Base-by-base conservation (phyloP, 371 early-diverging fungal species). In the Phascolomyces articulosus region DNA sequence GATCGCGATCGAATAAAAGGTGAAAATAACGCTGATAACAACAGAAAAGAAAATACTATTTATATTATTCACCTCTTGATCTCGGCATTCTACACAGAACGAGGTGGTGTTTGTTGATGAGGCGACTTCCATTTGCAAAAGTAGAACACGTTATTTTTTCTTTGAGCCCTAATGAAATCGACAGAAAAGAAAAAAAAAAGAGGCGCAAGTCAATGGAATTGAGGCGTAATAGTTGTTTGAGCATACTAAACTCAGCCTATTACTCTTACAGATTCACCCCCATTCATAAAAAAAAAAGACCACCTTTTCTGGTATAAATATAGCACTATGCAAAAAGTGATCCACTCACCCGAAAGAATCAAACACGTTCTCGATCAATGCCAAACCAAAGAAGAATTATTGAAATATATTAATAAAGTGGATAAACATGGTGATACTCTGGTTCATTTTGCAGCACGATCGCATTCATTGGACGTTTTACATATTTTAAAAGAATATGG, bases 361-460 rank as follows among this genome's bases (percentile, higher is more conserved):
- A 11, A 40, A 16, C 3, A 20, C 8, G 13, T 53, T 9, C 40
- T 67, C 1, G 6, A 29, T 28, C 53, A 47, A 16, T 53, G 24
- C 8, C 20, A 51, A 47, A 15, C 10, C 15, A 34, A 28, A 15
- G 61, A 56, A 29, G 31, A 29, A 18, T 26, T 66, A 31, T 3
- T 2, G 2, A 31, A 29, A 28, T 40, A 18, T 16, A 55, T 79
- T 11, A 70, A 79, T 53, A 59, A 59, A 23, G 69, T 64, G 62
- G 78, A 75, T 24, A 48, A 57, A 0, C 76, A 85, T 73, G 82
- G 83, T 24, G 85, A 85, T 62, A 61, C 83, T 13, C 58, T 81
- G 6, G 71, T 78, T 29, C 85, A 85, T 70, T 83, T 81, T 68
- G 83, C 83, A 48, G 78, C 82, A 10, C 68, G 85, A 21, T 62